Base-by-base conservation (phyloP, 129 eudicot species). In the Daucus carota region DNA sequence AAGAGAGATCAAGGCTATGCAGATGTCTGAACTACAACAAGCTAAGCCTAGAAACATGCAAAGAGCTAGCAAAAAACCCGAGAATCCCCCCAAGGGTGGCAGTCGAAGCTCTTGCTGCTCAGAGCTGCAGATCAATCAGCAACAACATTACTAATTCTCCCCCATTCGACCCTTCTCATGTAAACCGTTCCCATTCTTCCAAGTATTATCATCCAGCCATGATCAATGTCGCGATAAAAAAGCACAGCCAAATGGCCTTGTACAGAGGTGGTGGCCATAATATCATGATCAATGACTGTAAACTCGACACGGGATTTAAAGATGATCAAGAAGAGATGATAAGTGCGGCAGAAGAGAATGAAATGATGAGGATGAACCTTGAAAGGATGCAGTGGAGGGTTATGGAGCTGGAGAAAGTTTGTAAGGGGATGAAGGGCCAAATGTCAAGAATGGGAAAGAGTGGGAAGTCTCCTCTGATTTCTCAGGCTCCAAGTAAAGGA, bases 51-150 rank as follows among this genome's bases (percentile, higher is more conserved):
- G 96, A 93, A 85, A 89, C 96, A 54, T 93, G 97, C 88, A 93
- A 93, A 75, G 97, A 93, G 76, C 86, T 93, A 1, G 98, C 98
- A 42, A 90, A 88, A 83, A 93, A 93, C 84, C 96, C 97, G 0
- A 80, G 90, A 77, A 90, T 88, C 63, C 97, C 98, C 48, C 97
- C 97, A 45, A 68, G 90, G 79, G 78, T 90, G 2, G 88, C 98
- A 13, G 82, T 93, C 38, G 87, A 90, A 82, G 98, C 98, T 41
- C 95, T 93, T 20, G 82, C 87, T 29, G 84, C 95, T 43, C 98
- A 93, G 6, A n/a, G n/a, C n/a, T n/a, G n/a, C 45, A 72, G 75
- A 72, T 24, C 36, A 24, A 24, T 12, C 2, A 72, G 18, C 0
- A 13, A 5, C 6, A 43, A 14, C 16, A 36, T 36, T 36, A 43